These are phyloP conservation scores for Hyaloscypha variabilis DNA, from an alignment of 495 filamentous ascomycete species.

Conservation along the genomic window DNA sequence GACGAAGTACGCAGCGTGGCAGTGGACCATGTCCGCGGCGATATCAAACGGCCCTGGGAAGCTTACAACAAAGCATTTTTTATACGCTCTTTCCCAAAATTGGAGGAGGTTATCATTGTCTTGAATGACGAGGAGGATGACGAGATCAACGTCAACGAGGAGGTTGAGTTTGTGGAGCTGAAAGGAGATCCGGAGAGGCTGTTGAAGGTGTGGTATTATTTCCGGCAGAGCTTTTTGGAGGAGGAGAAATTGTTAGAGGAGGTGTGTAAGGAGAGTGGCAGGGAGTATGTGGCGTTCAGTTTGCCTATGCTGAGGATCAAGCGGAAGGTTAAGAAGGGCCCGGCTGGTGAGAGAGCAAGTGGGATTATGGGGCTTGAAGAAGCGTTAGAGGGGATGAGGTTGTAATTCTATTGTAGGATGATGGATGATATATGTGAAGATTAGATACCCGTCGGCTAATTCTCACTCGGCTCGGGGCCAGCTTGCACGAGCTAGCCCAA, in stretches of 20 bases:
- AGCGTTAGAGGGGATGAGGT: background rate
- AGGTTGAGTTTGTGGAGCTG: conserved; percentile 18
- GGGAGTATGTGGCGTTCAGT: conserved; percentile 20
- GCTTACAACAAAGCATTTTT: conserved; percentile 52
- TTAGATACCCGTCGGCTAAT: background rate
- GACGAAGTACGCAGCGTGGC: conserved; percentile 36
- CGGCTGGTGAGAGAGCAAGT: background rate
- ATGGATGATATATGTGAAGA: background rate
- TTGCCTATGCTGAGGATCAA: conserved; percentile 23
- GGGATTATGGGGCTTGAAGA: background rate
- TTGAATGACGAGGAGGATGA: conserved; percentile 6
- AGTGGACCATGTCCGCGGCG: conserved; percentile 48
- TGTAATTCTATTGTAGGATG: background rate
- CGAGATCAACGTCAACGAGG: background rate
- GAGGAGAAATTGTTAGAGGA: conserved; percentile 26
- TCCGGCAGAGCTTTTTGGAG: conserved; percentile 24
- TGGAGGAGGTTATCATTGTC: conserved; percentile 45
- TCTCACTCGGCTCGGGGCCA: no score
- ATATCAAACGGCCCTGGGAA: conserved; percentile 54
- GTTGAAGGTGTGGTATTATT: conserved; percentile 28
- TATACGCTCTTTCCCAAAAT: conserved; percentile 43
- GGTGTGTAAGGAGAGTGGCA: conserved; percentile 19
- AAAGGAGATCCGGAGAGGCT: conserved; percentile 21
- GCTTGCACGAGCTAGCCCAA: no score
- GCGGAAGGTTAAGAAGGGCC: conserved; percentile 7